These are phyloP conservation scores for Murraya koenigii DNA, from an alignment of 345 rosid genomes.

Conservation along the genomic window DNA sequence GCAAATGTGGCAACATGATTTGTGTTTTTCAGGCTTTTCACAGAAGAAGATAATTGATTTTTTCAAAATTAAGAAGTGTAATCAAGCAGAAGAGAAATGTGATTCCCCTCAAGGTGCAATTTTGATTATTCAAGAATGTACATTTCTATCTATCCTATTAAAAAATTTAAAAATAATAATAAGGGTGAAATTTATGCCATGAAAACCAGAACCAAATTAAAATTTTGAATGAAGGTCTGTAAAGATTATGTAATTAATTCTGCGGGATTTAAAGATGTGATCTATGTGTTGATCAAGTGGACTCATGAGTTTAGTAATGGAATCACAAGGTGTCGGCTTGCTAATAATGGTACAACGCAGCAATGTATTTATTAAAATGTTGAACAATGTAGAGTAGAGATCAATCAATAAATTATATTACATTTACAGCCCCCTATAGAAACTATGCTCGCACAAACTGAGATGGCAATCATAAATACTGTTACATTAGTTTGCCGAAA, in stretches of 20 bases:
- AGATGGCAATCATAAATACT: neutral
- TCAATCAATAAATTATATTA: neutral
- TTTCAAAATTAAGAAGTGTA: slow-evolving; percentile 64
- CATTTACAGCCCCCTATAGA: neutral
- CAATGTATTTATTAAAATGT: neutral
- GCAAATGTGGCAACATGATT: neutral
- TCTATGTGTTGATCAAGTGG: neutral
- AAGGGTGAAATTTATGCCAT: neutral
- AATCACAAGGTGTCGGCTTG: neutral
- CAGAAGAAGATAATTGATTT: slow-evolving; percentile 84
- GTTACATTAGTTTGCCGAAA: no score
- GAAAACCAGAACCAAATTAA: no score
- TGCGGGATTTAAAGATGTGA: neutral
- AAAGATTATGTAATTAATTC: neutral
- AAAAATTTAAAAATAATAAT: neutral
- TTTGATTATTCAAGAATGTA: slow-evolving; percentile 5
- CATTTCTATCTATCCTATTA: neutral
- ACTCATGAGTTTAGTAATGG: neutral
- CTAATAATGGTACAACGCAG: neutral
- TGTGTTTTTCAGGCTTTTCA: slow-evolving; percentile 53
- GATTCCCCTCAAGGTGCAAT: slow-evolving; percentile 51
- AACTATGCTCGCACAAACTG: neutral
- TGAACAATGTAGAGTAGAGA: neutral
- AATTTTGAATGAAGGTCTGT: neutral
- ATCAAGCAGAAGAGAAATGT: slow-evolving; percentile 26